phyloP scores from a whole-genome alignment of 352 stramenopile genomes.

The Globisporangium barbulae region DNA sequence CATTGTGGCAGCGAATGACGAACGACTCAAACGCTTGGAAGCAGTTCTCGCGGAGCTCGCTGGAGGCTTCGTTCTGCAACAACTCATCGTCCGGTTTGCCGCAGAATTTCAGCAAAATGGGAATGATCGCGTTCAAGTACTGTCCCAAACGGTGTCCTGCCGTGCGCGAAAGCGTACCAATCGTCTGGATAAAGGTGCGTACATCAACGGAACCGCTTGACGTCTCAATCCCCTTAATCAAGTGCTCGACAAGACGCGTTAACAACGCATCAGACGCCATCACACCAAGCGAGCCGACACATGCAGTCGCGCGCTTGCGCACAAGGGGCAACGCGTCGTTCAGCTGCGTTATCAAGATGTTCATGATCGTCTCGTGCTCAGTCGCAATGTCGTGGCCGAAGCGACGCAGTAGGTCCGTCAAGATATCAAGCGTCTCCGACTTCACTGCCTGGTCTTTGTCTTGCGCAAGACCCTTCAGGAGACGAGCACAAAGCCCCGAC shows the following conservation, averaged over 20 bases:
- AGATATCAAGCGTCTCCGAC: conserved; percentile 95
- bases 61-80: conserved; percentile 91
- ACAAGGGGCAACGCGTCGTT: conserved; percentile 84
- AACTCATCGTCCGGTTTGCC: conserved; percentile 90
- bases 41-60: conserved; percentile 97
- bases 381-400: conserved; percentile 91
- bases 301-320: conserved; percentile 94
- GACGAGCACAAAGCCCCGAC: conserved; percentile 54
- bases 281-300: conserved; percentile 93
- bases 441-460: conserved; percentile 83
- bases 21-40: conserved; percentile 98
- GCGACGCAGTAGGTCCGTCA: conserved; percentile 95
- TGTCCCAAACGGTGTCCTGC: conserved; percentile 94
- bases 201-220: conserved; percentile 71
- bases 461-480: conserved; percentile 62
- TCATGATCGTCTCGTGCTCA: conserved; percentile 90
- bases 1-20: conserved; percentile 93
- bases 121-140: conserved; percentile 95
- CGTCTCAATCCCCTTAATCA: conserved; percentile 90
- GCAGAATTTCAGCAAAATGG: conserved; percentile 95
- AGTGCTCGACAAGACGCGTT: conserved; percentile 89
- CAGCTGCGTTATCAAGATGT: conserved; percentile 82
- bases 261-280: conserved; percentile 95
- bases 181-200: conserved; percentile 95
- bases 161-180: conserved; percentile 95